Evolutionary conservation across 345 rosid species (phyloP).

Genomic region (Murraya paniculata): DNA sequence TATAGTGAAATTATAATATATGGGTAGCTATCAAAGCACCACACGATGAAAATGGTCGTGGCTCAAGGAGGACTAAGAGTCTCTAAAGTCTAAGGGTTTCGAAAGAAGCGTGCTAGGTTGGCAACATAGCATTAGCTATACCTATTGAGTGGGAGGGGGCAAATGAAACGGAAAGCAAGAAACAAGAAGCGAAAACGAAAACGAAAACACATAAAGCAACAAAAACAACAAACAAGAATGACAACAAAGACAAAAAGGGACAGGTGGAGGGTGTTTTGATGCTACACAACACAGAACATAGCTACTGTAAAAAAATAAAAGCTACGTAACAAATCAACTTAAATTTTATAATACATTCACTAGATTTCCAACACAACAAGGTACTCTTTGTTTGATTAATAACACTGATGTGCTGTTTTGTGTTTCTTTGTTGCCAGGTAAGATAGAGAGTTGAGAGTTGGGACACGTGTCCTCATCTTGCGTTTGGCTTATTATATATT

Average conservation of each 20-base stretch:
- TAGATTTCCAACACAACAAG: neutral
- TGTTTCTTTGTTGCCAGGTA: conserved; percentile 10
- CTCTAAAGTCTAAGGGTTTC: neutral
- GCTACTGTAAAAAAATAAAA: neutral
- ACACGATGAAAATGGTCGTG: neutral
- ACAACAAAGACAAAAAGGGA: neutral
- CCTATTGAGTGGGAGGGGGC: neutral
- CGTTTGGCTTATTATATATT: neutral
- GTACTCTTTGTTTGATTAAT: neutral
- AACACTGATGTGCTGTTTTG: conserved; percentile 2
- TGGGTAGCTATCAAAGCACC: neutral
- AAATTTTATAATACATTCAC: neutral
- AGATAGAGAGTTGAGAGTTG: neutral
- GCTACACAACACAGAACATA: neutral
- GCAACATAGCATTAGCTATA: neutral
- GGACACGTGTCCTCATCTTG: neutral
- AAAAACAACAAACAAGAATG: too few species aligned
- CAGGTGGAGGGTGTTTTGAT: conserved; percentile 3
- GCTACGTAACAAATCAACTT: neutral
- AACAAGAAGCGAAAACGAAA: neutral
- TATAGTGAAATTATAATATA: neutral
- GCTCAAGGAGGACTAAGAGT: neutral
- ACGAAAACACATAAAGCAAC: too few species aligned
- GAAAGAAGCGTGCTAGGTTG: neutral
- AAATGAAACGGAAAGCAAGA: too few species aligned